Evolutionary conservation across 2,329 filamentous ascomycete genomes (phyloP), one percentile per base, ranked within the genome.

Genomic region (Pseudocercospora musae): DNA sequence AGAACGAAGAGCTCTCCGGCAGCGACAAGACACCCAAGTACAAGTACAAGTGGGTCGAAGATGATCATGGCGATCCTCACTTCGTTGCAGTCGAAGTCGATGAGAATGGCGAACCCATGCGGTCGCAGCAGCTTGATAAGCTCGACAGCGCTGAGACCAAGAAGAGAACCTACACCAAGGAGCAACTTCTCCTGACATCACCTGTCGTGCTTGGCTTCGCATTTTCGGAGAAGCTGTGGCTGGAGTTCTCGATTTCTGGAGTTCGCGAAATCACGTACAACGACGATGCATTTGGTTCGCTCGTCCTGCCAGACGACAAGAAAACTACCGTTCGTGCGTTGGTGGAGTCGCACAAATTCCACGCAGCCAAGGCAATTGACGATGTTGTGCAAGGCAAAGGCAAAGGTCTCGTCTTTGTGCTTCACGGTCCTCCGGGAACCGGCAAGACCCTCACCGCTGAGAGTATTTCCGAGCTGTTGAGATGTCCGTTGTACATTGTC

Each of bases 401-500:
- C 62, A 92, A 91, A 71, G 92, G 92, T 0, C 85, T 96, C 15
- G 91, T 96, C 40, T 83, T 85, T 42, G 89, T 96, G 1, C 84
- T 96, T 0, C 91, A 96, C 69, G 91, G 92, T 2, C 90, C 91
- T 4, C 92, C 92, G 0, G 92, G 92, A 18, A 94, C 92, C 0
- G 92, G 92, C 56, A 96, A 96, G 78, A 96, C 92, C 0, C 82
- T 96, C 5, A 96, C 92, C 0, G 92, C 91, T 0, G 91, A 96
- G 74, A 89, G 89, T 10, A 94, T 96, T 65, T 90, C 90, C 9
- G 92, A 96, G 73, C 82, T 93, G 11, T 85, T 96, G 58, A 88
- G 89, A 71, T 90, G 89, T 58, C 92, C 92, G 0, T 78, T 96
- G 0, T 96, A 96, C 75, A 91, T 90, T 82, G 90, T 91, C 25